Evolutionary conservation across 192 early-diverging fungal genomes (phyloP).

Genomic region (Backusella morwellensis): DNA sequence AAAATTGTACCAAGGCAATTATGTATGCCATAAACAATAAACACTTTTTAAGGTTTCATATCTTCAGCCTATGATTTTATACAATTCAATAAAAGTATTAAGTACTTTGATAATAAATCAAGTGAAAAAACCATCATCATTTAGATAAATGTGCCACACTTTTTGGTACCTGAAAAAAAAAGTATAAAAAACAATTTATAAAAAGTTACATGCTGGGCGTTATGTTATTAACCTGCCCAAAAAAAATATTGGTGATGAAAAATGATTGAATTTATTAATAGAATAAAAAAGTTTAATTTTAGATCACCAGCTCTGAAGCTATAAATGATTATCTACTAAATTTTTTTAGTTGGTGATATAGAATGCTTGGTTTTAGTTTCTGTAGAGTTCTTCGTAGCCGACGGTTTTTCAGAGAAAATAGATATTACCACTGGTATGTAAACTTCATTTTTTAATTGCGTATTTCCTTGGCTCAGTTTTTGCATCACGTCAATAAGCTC

Average conservation of each 20-base stretch:
- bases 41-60: neutral
- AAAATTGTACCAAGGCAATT: neutral
- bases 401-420: neutral
- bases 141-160: no score
- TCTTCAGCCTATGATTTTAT: neutral
- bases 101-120: neutral
- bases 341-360: neutral
- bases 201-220: neutral
- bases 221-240: neutral
- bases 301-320: neutral
- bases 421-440: neutral
- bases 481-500: constrained; percentile 46
- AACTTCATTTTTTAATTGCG: neutral
- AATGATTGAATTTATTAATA: neutral
- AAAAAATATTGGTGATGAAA: neutral
- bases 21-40: neutral
- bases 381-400: neutral
- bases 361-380: neutral
- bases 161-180: neutral
- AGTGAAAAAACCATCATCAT: neutral
- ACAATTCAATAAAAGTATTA: neutral
- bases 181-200: neutral
- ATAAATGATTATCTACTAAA: neutral
- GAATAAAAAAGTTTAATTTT: neutral
- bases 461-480: neutral